Evolutionary conservation across 148 eudicot genomes (phyloP).

Genomic region (Hydrangea macrophylla): DNA sequence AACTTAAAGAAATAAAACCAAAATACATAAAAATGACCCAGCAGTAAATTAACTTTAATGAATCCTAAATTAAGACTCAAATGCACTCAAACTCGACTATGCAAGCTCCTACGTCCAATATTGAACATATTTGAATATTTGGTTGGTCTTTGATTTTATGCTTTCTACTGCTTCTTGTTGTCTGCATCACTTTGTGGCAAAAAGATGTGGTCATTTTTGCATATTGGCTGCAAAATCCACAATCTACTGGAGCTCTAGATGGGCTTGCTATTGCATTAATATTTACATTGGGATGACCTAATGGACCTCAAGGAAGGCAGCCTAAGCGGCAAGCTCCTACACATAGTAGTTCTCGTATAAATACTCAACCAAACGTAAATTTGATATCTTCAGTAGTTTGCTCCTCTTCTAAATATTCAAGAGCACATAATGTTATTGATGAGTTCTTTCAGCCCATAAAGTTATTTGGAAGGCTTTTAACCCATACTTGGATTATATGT

Average conservation of each 20-base stretch:
- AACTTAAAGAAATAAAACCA: too few species aligned
- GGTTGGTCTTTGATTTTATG: too few species aligned
- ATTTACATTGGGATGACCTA: constrained; percentile 63
- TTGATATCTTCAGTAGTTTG: constrained; percentile 26
- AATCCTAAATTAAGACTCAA: too few species aligned
- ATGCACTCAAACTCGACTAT: too few species aligned
- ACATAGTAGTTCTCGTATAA: constrained; percentile 48
- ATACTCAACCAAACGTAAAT: constrained; percentile 35
- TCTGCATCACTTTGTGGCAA: too few species aligned
- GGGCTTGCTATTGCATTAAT: constrained; percentile 78
- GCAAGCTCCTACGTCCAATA: too few species aligned
- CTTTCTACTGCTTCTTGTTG: too few species aligned
- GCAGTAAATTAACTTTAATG: too few species aligned
- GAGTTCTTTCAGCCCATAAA: constrained; percentile 76
- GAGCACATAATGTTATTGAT: constrained; percentile 63
- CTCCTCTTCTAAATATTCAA: constrained; percentile 51
- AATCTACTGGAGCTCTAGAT: constrained; percentile 74
- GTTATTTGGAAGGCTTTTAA: constrained; percentile 25
- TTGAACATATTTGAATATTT: too few species aligned
- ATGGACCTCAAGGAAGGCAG: constrained; percentile 62
- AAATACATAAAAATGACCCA: too few species aligned
- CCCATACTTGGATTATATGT: background rate
- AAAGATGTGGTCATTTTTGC: too few species aligned
- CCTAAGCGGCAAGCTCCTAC: too few species aligned
- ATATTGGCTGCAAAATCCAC: constrained; percentile 48